A percentile compares a stretch with the other conserved stretches of the same genome.
Conservation (phyloP, 345 rosid genomes). For the Melaleuca quinquenervia region DNA sequence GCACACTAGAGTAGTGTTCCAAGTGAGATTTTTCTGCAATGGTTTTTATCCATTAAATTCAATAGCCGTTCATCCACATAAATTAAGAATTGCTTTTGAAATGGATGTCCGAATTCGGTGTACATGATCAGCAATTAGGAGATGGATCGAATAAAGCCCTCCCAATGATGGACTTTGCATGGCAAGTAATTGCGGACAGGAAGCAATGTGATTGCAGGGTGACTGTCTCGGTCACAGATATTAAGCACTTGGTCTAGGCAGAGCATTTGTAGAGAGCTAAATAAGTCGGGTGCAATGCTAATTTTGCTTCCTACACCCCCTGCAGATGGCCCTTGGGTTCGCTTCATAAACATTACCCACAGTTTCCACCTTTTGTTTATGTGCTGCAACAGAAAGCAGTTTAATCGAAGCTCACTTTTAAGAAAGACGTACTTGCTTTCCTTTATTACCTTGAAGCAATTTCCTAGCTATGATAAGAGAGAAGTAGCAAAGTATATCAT, state of each 20-base stretch:
- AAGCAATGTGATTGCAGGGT: background rate
- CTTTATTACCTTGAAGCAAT: background rate
- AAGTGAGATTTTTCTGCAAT: too few relatives aligned
- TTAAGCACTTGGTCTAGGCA: background rate
- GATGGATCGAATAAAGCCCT: background rate
- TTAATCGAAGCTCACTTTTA: background rate
- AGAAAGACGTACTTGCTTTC: too few relatives aligned
- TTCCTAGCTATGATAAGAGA: background rate
- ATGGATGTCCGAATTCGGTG: background rate
- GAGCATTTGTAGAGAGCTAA: background rate
- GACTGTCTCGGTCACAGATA: background rate
- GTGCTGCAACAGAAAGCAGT: background rate
- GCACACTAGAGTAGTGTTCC: too few relatives aligned
- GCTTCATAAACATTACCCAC: too few relatives aligned
- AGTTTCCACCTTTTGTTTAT: background rate
- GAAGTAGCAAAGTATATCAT: background rate
- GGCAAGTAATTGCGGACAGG: background rate
- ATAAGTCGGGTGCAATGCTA: too few relatives aligned
- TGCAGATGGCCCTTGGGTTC: too few relatives aligned
- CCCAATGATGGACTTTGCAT: background rate
- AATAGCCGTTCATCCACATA: background rate
- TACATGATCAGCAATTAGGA: rapidly evolving
- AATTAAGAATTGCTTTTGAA: background rate
- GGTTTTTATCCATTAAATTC: too few relatives aligned
- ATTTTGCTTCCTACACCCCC: background rate